These are phyloP conservation scores for Dactylellina haptotyla DNA, from an alignment of 2,329 filamentous ascomycete genomes.

Conservation along the genomic window DNA sequence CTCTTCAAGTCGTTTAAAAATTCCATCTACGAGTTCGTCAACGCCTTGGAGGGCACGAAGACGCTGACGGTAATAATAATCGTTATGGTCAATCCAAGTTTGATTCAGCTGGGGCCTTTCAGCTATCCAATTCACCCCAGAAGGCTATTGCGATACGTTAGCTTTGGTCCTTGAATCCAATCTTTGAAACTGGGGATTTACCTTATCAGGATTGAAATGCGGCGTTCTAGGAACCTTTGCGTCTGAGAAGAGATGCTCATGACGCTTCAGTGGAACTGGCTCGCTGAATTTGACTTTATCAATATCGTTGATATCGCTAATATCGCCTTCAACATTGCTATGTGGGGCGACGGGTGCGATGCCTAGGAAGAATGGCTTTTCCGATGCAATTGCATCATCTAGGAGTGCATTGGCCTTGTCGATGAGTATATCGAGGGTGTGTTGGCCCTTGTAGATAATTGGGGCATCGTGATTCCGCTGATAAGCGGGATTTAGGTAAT, in stretches of 20 bases:
- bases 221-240: conserved; percentile 70
- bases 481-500: conserved; percentile 73
- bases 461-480: conserved; percentile 70
- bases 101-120: conserved; percentile 63
- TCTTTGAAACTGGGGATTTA: conserved; percentile 57
- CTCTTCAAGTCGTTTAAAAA: conserved; percentile 64
- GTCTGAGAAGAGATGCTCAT: conserved; percentile 71
- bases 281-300: conserved; percentile 62
- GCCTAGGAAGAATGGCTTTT: conserved; percentile 73
- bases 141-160: conserved; percentile 59
- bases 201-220: conserved; percentile 74
- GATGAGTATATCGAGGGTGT: conserved; percentile 71
- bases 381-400: conserved; percentile 68
- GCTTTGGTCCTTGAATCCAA: not conserved
- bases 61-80: conserved; percentile 67
- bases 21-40: conserved; percentile 67
- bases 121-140: conserved; percentile 66
- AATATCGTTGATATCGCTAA: conserved; percentile 56
- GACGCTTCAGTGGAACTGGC: conserved; percentile 70
- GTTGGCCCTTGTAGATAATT: conserved; percentile 67
- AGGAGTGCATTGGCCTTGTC: conserved; percentile 71
- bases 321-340: conserved; percentile 64
- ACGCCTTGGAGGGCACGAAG: conserved; percentile 68
- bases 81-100: conserved; percentile 64
- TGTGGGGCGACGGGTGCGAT: conserved; percentile 76